Conservation (phyloP, 78 protist genomes). For the Bigelowiella natans region DNA sequence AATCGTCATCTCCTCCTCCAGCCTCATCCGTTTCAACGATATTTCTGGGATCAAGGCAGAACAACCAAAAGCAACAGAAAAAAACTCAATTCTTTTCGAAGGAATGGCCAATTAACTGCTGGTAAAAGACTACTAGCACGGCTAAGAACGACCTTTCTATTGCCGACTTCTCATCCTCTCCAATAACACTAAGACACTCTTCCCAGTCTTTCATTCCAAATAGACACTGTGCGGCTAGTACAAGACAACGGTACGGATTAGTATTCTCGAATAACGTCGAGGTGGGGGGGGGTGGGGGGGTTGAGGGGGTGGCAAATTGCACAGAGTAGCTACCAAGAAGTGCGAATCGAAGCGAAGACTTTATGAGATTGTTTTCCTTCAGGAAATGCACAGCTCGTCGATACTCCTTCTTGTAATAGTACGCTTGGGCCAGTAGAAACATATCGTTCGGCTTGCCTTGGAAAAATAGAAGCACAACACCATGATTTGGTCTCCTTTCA, state of each 20-base stretch:
- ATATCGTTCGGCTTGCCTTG: not conserved
- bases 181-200: not conserved
- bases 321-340: not conserved
- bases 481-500: too few species aligned
- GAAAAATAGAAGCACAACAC: too few species aligned
- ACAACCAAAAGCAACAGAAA: too few species aligned
- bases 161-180: not conserved
- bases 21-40: too few species aligned
- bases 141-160: not conserved
- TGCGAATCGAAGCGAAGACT: not conserved
- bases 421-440: conserved; percentile 4
- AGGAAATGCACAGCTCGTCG: conserved; percentile 21
- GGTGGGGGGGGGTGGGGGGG: too few species aligned
- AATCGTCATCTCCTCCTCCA: not conserved
- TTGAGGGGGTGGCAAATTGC: not conserved
- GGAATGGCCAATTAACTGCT: not conserved
- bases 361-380: not conserved
- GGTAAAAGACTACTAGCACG: not conserved
- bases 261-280: too few species aligned
- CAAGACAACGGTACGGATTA: not conserved
- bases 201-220: conserved; percentile 1
- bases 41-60: too few species aligned
- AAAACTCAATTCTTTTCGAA: too few species aligned
- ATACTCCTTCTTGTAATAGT: conserved; percentile 5
- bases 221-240: conserved; percentile 2